These are phyloP conservation scores for Zygnema circumcarinatum DNA, from an alignment of 139 green algal species.

Conservation along the genomic window DNA sequence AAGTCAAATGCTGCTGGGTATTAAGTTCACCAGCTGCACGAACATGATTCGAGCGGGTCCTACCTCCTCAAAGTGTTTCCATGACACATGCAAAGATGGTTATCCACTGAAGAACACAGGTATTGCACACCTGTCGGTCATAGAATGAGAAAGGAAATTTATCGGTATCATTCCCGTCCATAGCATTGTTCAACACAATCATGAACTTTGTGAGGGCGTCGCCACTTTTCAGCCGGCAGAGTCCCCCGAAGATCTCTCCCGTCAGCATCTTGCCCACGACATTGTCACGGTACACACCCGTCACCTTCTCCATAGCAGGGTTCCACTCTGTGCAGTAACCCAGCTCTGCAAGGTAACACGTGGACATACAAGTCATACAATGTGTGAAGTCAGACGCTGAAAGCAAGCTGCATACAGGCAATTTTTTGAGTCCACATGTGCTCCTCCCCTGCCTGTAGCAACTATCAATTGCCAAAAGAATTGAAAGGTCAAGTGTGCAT, in stretches of 20 bases:
- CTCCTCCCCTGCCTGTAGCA: background rate
- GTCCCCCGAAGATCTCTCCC: constrained; percentile 57
- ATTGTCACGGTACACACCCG: constrained; percentile 37
- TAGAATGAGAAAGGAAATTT: constrained; percentile 57
- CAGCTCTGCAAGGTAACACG: constrained; percentile 22
- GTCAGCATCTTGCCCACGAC: constrained; percentile 60
- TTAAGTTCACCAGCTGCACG: too few relatives aligned
- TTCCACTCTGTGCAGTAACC: constrained; percentile 59
- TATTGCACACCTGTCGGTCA: constrained; percentile 30
- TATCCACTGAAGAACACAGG: too few relatives aligned
- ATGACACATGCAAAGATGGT: too few relatives aligned
- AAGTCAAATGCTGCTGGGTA: too few relatives aligned
- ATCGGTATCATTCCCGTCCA: constrained; percentile 55
- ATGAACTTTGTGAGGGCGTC: constrained; percentile 58
- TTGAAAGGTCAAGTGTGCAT: too few relatives aligned
- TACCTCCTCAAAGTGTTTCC: too few relatives aligned
- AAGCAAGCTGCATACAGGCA: background rate
- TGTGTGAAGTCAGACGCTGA: background rate
- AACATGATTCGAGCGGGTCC: too few relatives aligned
- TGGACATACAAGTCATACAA: too few relatives aligned
- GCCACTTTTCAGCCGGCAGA: constrained; percentile 31
- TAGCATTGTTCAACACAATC: constrained; percentile 60
- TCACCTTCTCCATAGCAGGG: constrained; percentile 54
- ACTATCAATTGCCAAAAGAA: too few relatives aligned
- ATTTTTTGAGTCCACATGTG: background rate